phyloP scores from a whole-genome alignment of 192 early-diverging fungal genomes.

The Coemansia umbellata region DNA sequence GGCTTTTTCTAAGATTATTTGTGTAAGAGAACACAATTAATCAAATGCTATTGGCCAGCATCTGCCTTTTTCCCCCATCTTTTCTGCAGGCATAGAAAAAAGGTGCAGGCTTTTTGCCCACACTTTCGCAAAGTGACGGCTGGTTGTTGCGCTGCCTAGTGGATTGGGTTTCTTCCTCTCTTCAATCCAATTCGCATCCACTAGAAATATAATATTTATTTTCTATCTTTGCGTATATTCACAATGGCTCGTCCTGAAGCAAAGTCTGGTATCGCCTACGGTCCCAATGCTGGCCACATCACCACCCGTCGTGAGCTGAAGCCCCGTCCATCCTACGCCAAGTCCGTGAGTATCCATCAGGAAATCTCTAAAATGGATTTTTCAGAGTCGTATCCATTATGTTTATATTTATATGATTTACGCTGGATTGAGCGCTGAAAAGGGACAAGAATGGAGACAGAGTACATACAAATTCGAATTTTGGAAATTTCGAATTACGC shows the following conservation, averaged over 20 bases:
- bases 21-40: not conserved
- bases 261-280: slow-evolving; percentile 84
- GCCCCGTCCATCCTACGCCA: slow-evolving; percentile 28
- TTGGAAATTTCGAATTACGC: too few relatives aligned
- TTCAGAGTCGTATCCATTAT: too few relatives aligned
- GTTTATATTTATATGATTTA: too few relatives aligned
- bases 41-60: not conserved
- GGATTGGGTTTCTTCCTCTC: slow-evolving; percentile 4
- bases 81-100: too few relatives aligned
- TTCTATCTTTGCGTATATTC: slow-evolving; percentile 1
- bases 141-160: too few relatives aligned
- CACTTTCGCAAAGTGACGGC: slow-evolving; percentile 2
- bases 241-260: slow-evolving; percentile 58
- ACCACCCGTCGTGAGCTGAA: slow-evolving; percentile 59
- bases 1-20: too few relatives aligned
- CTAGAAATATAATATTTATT: not conserved
- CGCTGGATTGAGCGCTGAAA: too few relatives aligned
- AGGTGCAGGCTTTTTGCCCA: not conserved
- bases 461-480: too few relatives aligned
- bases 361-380: too few relatives aligned
- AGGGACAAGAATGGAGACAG: too few relatives aligned
- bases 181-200: slow-evolving; percentile 27
- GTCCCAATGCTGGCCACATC: slow-evolving; percentile 92
- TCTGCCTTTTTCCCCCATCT: too few relatives aligned
- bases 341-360: slow-evolving; percentile 40